Percentiles rank a stretch among this genome's conserved stretches.
Evolutionary conservation across 306 rosid genomes (phyloP).

Genomic region (Trifolium pratense): DNA sequence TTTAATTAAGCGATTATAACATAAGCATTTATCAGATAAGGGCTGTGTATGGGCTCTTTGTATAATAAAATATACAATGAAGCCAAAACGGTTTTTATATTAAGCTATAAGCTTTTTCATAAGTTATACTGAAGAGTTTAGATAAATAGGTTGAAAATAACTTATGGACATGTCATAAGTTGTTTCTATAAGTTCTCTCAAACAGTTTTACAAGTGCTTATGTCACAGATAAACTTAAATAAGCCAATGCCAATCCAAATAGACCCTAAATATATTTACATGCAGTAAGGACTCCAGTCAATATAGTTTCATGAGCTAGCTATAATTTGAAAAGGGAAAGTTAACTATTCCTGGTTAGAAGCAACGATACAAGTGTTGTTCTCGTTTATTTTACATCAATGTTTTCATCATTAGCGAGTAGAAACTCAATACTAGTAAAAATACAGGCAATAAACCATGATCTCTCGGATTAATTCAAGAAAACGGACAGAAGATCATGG

Average conservation of each 20-base stretch:
- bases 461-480: conserved; percentile 28
- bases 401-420: conserved; percentile 15
- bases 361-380: conserved; percentile 1
- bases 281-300: no score
- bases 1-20: neutral
- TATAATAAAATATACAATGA: neutral
- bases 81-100: neutral
- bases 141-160: neutral
- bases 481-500: neutral
- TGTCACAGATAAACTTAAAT: no score
- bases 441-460: conserved; percentile 25
- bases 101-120: neutral
- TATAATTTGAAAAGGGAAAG: neutral
- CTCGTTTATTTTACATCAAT: conserved; percentile 27
- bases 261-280: no score
- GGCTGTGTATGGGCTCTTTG: neutral
- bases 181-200: neutral
- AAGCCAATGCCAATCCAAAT: no score
- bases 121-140: neutral
- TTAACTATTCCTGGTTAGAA: conserved; percentile 1
- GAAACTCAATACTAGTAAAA: conserved; percentile 19
- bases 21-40: neutral
- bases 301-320: conserved; percentile 28
- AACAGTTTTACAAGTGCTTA: no score
- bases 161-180: neutral